These are phyloP conservation scores for Termitomyces sp. DNA, from an alignment of 768 basidiomycete genomes.

Conservation along the genomic window DNA sequence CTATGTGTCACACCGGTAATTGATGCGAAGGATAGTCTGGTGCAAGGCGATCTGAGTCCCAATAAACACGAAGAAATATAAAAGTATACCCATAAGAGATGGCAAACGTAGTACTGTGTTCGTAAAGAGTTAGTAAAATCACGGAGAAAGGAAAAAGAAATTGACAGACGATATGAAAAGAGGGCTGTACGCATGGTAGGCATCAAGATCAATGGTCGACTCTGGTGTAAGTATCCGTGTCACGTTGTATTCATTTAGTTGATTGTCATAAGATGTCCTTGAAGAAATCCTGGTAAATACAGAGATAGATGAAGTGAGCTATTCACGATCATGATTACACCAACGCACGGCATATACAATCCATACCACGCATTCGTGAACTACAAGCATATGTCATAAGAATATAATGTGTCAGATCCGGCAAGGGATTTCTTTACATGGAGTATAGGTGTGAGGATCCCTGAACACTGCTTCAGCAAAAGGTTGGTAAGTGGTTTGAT, in stretches of 20 bases:
- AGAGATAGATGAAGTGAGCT: neutral
- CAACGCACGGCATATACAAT: slow-evolving; percentile 51
- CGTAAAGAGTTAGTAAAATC: neutral
- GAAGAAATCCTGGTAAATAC: slow-evolving; percentile 48
- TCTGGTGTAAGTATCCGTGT: slow-evolving; percentile 51
- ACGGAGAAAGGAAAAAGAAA: neutral
- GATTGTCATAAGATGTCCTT: slow-evolving; percentile 63
- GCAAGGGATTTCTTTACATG: slow-evolving; percentile 38
- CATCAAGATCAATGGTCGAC: slow-evolving; percentile 50
- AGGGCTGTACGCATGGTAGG: slow-evolving; percentile 58
- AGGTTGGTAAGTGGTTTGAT: neutral
- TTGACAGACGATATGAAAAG: slow-evolving; percentile 47
- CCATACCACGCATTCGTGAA: slow-evolving; percentile 66
- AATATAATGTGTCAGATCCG: neutral
- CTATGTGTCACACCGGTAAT: slow-evolving; percentile 43
- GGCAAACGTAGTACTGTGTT: slow-evolving; percentile 60
- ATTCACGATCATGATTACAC: neutral
- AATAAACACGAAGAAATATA: neutral
- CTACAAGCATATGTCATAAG: slow-evolving; percentile 20
- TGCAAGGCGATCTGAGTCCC: neutral
- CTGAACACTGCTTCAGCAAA: slow-evolving; percentile 18
- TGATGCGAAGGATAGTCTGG: slow-evolving; percentile 68
- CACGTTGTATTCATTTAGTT: slow-evolving; percentile 55
- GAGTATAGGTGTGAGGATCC: slow-evolving; percentile 59
- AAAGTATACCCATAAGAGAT: slow-evolving; percentile 57